Evolutionary conservation across 257 asterid species (phyloP).

Genomic region (Gentiana dahurica): DNA sequence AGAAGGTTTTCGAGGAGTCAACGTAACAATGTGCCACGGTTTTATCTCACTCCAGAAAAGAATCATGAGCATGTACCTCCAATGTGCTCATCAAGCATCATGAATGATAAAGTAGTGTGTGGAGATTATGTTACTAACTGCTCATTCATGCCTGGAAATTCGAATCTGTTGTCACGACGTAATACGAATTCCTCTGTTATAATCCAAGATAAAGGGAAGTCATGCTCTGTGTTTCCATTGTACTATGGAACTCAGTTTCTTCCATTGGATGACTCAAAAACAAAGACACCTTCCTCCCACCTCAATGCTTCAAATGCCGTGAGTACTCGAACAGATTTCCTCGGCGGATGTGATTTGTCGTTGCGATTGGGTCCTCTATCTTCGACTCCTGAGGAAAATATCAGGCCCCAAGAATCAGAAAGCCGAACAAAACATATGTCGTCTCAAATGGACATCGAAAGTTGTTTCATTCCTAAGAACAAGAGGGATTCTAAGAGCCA

Average conservation of each 20-base stretch:
- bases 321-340: no score
- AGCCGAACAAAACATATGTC: conserved; percentile 15
- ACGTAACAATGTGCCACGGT: conserved; percentile 43
- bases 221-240: conserved; percentile 62
- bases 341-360: conserved; percentile 58
- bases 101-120: conserved; percentile 13
- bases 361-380: conserved; percentile 52
- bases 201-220: conserved; percentile 14
- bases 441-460: conserved; percentile 12
- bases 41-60: conserved; percentile 51
- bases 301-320: conserved; percentile 15
- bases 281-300: conserved; percentile 15
- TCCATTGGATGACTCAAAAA: conserved; percentile 10
- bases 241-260: conserved; percentile 26
- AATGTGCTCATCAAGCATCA: conserved; percentile 23
- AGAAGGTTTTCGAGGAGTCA: conserved; percentile 79
- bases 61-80: conserved; percentile 8
- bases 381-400: conserved; percentile 21
- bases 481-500: conserved; percentile 13
- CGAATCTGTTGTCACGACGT: conserved; percentile 14
- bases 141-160: conserved; percentile 27
- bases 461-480: conserved; percentile 16
- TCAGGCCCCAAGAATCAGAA: conserved; percentile 18
- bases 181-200: conserved; percentile 6
- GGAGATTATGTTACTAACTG: conserved; percentile 21